Percentiles rank a stretch among this genome's conserved stretches.
These are phyloP conservation scores for Phenoliferia sp. DNA, from an alignment of 1,284 basidiomycete genomes.

Conservation along the genomic window DNA sequence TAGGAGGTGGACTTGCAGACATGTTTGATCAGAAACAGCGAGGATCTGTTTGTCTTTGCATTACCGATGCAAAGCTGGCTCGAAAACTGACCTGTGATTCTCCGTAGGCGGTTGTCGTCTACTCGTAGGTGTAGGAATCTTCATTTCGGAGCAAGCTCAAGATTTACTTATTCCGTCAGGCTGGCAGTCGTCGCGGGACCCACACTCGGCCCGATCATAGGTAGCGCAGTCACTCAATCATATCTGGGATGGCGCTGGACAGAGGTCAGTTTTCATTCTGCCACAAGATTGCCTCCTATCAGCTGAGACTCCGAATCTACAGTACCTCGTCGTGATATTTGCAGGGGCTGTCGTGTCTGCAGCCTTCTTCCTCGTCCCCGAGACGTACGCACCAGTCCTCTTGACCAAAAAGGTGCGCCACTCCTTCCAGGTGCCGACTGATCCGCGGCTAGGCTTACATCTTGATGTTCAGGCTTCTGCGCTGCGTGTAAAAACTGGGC, in stretches of 20 bases:
- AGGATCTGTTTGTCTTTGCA: slow-evolving; percentile 6
- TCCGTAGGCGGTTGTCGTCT: slow-evolving; percentile 61
- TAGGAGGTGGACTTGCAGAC: slow-evolving; percentile 52
- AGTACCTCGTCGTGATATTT: slow-evolving; percentile 37
- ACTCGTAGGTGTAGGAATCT: slow-evolving; percentile 44
- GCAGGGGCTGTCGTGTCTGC: slow-evolving; percentile 42
- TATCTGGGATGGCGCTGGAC: slow-evolving; percentile 45
- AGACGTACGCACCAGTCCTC: slow-evolving; percentile 48
- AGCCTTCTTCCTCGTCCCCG: slow-evolving; percentile 50
- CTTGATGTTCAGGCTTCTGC: background rate
- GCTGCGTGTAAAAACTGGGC: slow-evolving; percentile 39
- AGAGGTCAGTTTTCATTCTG: slow-evolving; percentile 1
- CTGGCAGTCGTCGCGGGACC: slow-evolving; percentile 60
- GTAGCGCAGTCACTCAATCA: slow-evolving; percentile 50
- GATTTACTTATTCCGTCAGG: background rate
- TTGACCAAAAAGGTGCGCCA: slow-evolving; percentile 31
- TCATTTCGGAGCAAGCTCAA: background rate
- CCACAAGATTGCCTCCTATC: background rate
- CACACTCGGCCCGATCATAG: slow-evolving; percentile 58
- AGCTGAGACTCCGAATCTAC: background rate
- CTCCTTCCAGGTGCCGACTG: too few species aligned
- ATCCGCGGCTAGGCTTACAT: slow-evolving; percentile 37
- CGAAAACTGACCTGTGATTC: slow-evolving; percentile 43
- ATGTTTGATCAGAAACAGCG: slow-evolving; percentile 55
- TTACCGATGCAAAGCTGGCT: slow-evolving; percentile 9